Evolutionary conservation across 2,329 filamentous ascomycete species (phyloP), one percentile per base, ranked within the genome.

Genomic region (Xylaria sp.): DNA sequence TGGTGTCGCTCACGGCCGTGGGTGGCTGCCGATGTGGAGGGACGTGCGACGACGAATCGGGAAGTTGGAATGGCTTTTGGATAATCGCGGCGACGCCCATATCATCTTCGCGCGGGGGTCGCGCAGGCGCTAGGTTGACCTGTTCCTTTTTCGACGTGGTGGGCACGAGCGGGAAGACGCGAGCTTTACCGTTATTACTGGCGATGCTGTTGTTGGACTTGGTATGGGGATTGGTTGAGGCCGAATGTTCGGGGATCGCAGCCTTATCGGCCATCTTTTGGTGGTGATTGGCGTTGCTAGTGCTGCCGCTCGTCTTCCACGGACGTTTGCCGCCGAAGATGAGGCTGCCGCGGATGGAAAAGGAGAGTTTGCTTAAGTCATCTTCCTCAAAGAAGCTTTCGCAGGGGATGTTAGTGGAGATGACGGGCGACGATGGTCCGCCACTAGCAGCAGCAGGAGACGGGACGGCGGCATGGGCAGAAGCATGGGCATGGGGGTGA

Each of bases 341-440:
- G 70, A 89, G 78, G 75, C 86, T 89, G 67, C 87, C 87, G 69
- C 87, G 81, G 65, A 87, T 87, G 60, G 86, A 88, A 72, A 89
- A 89, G 67, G 81, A 81, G 67, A 89, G 75, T 59, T 80, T 78
- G 67, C 78, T 80, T 71, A 89, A 74, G 71, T 85, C 84, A 69
- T 83, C 84, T 77, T 87, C 83, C 65, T 86, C 85, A 66, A 87
- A 77, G 58, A 88, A 77, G 70, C 75, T 79, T 60, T 84, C 83
- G 57, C 81, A 83, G 45, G 86, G 85, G 70, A 89, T 87, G 61
- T 77, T 73, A 51, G 86, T 83, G 71, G 79, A 82, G 71, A 89
- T 73, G 65, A 69, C 80, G 62, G 84, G 84, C 63, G 79, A 78
- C 70, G 82, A 84, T 65, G 75, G 69, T 72, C 71, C 60, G 70